A percentile compares a stretch with the other conserved stretches of the same genome.
These are phyloP conservation scores for Trematosphaeria pertusa DNA, from an alignment of 2,329 filamentous ascomycete genomes.

Conservation along the genomic window DNA sequence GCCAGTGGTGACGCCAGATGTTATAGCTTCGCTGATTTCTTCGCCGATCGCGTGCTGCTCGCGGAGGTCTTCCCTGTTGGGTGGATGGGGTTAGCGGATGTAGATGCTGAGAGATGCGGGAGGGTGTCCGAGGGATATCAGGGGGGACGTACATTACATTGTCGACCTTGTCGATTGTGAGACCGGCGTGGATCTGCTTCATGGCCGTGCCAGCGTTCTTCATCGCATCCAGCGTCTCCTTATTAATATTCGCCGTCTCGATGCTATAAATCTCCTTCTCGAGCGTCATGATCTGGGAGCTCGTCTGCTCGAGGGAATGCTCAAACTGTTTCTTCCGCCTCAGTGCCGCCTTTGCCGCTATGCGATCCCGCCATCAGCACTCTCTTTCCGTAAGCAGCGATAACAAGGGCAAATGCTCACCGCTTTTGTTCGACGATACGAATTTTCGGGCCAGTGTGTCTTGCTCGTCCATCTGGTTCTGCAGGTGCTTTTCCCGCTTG, in stretches of 20 bases:
- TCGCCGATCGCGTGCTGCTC: conserved; percentile 94
- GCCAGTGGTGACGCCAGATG: conserved; percentile 70
- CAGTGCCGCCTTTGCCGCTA: conserved; percentile 88
- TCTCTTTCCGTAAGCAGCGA: too few relatives aligned
- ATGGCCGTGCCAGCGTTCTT: conserved; percentile 88
- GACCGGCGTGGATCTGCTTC: conserved; percentile 87
- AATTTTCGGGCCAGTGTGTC: conserved; percentile 88
- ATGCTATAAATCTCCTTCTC: conserved; percentile 97
- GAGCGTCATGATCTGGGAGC: conserved; percentile 86
- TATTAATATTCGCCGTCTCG: conserved; percentile 98
- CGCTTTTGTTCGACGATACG: conserved; percentile 85
- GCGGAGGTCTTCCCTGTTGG: conserved; percentile 79
- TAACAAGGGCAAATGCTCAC: too few relatives aligned
- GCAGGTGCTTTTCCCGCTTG: conserved; percentile 91
- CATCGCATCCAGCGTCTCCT: conserved; percentile 94
- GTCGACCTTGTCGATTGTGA: conserved; percentile 94
- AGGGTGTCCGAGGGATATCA: too few relatives aligned
- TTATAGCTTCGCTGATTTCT: conserved; percentile 89
- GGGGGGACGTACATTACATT: conserved; percentile 80
- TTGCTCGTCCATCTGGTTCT: conserved; percentile 92
- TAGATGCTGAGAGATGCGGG: neutral
- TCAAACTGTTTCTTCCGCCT: conserved; percentile 95
- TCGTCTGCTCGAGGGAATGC: conserved; percentile 88
- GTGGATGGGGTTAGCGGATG: conserved; percentile 14
- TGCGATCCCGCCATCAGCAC: conserved; percentile 15